Base-by-base conservation (phyloP, 805 yeast genomes). In the Pichia cephalocereana region DNA sequence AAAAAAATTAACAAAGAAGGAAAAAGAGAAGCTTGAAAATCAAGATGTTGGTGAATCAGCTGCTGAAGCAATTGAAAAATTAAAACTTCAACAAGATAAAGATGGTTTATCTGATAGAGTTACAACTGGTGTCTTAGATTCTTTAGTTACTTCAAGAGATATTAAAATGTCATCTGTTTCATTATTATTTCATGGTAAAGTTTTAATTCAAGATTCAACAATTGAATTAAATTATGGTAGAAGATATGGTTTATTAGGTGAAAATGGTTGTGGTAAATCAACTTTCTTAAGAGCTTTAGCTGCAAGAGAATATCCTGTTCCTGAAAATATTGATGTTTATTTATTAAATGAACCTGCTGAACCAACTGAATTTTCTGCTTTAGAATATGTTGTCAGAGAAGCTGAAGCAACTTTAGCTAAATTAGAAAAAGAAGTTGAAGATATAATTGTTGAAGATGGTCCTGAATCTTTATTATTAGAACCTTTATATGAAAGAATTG, bases 231-330 rank as follows among this genome's bases (percentile, higher is more conserved):
- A 93, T 73, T 91, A 82, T 69, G 99, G 98, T 66, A 85, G 97
- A 74, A 83, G 96, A 71, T 93, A 93, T 67, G 99, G 99, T 72
- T 76, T 93, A 53, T 77, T 93, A 64, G 99, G 99, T 63, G 98
- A 90, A 70, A 93, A 93, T 69, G 99, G 99, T 57, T 93, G 98
- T 74, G 99, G 99, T 74, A 93, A 93, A 71, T 89, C 97, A 43
- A 93, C 99, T 26, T 82, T 93, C 61, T 73, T 93, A 66, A 87
- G 87, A 69, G 85, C 98, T 39, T 69, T 93, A 60, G 97, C 98
- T 50, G 95, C 96, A 46, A 81, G 96, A 68, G 99, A 93, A 71
- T 93, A 77, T 71, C 99, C 99, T 50, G 77, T 91, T 58, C 98
- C 99, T 41, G 93, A 83, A 56, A 78, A 75, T 56, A 87, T 93